Conservation (phyloP, 73 alveolate genomes). For the Urostyla sp. region DNA sequence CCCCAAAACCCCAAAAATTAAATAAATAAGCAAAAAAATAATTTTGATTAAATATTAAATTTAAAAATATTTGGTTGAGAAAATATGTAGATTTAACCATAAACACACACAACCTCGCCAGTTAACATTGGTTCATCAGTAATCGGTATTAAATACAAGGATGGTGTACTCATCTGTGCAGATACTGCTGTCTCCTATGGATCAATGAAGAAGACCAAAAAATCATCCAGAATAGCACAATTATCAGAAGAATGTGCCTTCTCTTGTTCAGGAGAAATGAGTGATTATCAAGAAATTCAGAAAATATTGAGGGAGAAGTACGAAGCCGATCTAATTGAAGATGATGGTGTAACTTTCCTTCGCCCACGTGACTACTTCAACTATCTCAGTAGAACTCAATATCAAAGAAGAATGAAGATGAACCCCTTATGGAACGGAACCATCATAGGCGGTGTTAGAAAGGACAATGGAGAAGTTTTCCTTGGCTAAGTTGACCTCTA, state of each 20-base stretch:
- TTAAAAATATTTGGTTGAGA: conserved; percentile 56
- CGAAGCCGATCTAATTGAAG: conserved; percentile 74
- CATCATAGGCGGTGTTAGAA: conserved; percentile 72
- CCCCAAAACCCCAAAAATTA: too few species aligned
- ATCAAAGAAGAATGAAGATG: conserved; percentile 79
- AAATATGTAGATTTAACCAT: conserved; percentile 43
- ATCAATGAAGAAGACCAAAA: conserved; percentile 76
- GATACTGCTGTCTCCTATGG: conserved; percentile 82
- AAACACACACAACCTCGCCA: conserved; percentile 61
- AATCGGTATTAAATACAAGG: conserved; percentile 82
- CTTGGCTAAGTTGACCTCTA: conserved; percentile 70
- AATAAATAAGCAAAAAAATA: too few species aligned
- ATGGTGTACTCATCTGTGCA: conserved; percentile 84
- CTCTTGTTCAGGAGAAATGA: conserved; percentile 87
- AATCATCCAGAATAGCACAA: conserved; percentile 69
- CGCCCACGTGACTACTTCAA: conserved; percentile 82
- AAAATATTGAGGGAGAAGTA: conserved; percentile 74
- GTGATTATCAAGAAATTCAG: conserved; percentile 83
- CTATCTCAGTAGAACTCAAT: conserved; percentile 74
- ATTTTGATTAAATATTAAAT: not conserved
- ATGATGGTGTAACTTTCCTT: conserved; percentile 78
- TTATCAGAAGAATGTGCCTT: conserved; percentile 72
- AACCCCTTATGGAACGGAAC: conserved; percentile 82
- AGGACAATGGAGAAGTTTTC: conserved; percentile 57
- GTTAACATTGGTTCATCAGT: conserved; percentile 82